These are phyloP conservation scores for Prunus mongolica DNA, from an alignment of 306 rosid genomes.

Conservation along the genomic window DNA sequence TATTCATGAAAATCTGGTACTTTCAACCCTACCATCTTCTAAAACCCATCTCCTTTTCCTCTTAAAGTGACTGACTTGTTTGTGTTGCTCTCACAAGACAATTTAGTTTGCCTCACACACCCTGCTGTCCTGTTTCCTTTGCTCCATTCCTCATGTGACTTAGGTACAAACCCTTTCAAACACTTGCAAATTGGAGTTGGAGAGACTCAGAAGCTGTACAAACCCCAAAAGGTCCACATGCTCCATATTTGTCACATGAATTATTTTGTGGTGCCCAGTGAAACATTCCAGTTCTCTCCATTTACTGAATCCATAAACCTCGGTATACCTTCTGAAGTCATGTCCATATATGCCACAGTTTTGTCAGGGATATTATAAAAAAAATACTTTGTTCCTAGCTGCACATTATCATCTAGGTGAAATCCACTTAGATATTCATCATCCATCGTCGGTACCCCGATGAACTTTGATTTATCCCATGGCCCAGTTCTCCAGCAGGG, in stretches of 20 bases:
- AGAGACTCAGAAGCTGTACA: background rate
- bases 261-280: background rate
- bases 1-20: conserved; percentile 23
- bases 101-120: conserved; percentile 4
- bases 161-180: background rate
- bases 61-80: background rate
- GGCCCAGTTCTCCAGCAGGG: too few relatives aligned
- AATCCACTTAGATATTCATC: too few relatives aligned
- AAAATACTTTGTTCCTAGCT: too few relatives aligned
- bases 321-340: too few relatives aligned
- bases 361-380: too few relatives aligned
- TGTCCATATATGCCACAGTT: too few relatives aligned
- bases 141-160: background rate
- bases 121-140: conserved; percentile 17
- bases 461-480: too few relatives aligned
- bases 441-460: too few relatives aligned
- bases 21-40: background rate
- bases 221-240: conserved; percentile 1
- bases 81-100: conserved; percentile 9
- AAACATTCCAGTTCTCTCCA: background rate
- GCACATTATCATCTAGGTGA: too few relatives aligned
- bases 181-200: background rate
- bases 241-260: background rate
- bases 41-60: conserved; percentile 9
- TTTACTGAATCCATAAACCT: too few relatives aligned